A percentile compares a stretch with the other conserved stretches of the same genome.
Evolutionary conservation across 192 early-diverging fungal genomes (phyloP).

Genomic region (Chytriomyces sp.): DNA sequence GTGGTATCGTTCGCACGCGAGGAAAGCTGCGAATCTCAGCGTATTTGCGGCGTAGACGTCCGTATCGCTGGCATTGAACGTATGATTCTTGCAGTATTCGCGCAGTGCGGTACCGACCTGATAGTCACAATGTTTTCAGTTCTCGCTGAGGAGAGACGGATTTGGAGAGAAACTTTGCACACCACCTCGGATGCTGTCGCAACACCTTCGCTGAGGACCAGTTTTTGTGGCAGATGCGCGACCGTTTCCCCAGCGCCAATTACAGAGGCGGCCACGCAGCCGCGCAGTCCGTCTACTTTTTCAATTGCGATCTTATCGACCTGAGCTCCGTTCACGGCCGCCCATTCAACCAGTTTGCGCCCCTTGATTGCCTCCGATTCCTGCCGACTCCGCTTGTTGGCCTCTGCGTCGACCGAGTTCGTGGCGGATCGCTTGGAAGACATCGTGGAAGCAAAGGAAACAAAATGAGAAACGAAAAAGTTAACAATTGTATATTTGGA

Average conservation of each 20-base stretch:
- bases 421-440: too few relatives aligned
- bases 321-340: conserved; percentile 19
- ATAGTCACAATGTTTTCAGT: conserved; percentile 8
- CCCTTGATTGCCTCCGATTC: neutral
- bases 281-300: neutral
- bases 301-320: conserved; percentile 23
- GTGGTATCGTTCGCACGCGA: conserved; percentile 42
- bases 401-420: too few relatives aligned
- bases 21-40: conserved; percentile 39
- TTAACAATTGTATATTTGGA: too few relatives aligned
- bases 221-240: conserved; percentile 36
- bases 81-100: neutral
- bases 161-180: too few relatives aligned
- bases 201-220: conserved; percentile 45
- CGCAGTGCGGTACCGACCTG: too few relatives aligned
- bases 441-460: too few relatives aligned
- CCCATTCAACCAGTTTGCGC: conserved; percentile 23
- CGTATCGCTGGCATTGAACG: conserved; percentile 16
- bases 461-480: too few relatives aligned
- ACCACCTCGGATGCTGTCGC: conserved; percentile 32
- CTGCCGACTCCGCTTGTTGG: too few relatives aligned
- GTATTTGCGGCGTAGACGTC: conserved; percentile 40
- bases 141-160: conserved; percentile 14
- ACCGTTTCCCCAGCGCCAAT: conserved; percentile 32
- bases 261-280: neutral